A percentile compares a stretch with the other conserved stretches of the same genome.
These are phyloP conservation scores for Sphagnum fallax DNA, from an alignment of 228 moss, liverwort and hornwort species.

Conservation along the genomic window DNA sequence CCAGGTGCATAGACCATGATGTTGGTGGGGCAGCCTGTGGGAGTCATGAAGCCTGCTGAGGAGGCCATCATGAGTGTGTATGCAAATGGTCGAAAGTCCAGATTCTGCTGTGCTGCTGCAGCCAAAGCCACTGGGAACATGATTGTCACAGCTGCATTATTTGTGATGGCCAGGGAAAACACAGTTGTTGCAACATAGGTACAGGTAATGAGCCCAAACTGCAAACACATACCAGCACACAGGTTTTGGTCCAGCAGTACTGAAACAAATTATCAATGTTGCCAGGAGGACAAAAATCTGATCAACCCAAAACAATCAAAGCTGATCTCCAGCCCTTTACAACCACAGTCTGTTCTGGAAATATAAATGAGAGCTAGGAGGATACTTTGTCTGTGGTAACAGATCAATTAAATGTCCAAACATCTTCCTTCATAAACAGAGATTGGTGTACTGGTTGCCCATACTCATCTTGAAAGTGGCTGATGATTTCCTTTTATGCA, in stretches of 20 bases:
- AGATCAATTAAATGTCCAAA: too few species aligned
- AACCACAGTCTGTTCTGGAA: too few species aligned
- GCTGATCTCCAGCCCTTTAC: too few species aligned
- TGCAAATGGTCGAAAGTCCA: conserved; percentile 85
- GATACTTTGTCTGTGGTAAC: too few species aligned
- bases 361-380: too few species aligned
- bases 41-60: conserved; percentile 91
- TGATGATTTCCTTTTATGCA: too few species aligned
- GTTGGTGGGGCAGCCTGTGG: conserved; percentile 80
- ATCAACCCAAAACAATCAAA: too few species aligned
- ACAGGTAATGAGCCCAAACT: conserved; percentile 79
- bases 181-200: conserved; percentile 79
- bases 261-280: background rate
- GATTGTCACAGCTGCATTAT: conserved; percentile 83
- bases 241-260: too few species aligned
- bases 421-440: too few species aligned
- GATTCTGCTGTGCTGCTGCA: conserved; percentile 45
- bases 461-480: too few species aligned
- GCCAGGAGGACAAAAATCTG: background rate
- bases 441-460: too few species aligned
- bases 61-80: conserved; percentile 89
- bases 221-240: conserved; percentile 2
- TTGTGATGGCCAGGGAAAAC: conserved; percentile 94
- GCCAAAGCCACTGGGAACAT: conserved; percentile 94
- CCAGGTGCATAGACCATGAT: conserved; percentile 78